Percentiles rank a stretch among this genome's conserved stretches.
Conservation (phyloP, 202 grass and related monocot genomes). For the Hordeum pubiflorum region DNA sequence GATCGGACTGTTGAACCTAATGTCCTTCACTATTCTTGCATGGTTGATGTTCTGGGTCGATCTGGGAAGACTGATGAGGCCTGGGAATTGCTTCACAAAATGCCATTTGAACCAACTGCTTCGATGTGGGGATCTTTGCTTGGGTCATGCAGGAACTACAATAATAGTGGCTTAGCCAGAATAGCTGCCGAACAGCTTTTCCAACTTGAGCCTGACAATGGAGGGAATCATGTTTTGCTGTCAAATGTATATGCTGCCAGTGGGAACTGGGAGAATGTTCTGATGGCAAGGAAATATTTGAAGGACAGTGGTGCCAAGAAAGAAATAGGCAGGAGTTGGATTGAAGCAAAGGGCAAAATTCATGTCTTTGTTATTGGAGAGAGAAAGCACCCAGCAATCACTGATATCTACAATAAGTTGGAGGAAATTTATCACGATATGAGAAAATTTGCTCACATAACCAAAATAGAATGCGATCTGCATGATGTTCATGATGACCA, state of each 20-base stretch:
- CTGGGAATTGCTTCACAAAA: conserved; percentile 45
- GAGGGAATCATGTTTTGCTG: conserved; percentile 53
- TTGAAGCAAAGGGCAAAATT: conserved; percentile 38
- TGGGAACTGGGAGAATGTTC: conserved; percentile 43
- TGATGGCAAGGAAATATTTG: conserved; percentile 39
- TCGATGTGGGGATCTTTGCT: conserved; percentile 65
- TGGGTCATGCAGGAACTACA: conserved; percentile 48
- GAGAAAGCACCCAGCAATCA: conserved; percentile 29
- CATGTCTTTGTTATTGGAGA: conserved; percentile 33
- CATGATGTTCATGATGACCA: conserved; percentile 28
- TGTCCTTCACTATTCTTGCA: conserved; percentile 61
- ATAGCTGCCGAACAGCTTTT: conserved; percentile 57
- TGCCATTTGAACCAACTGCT: conserved; percentile 50
- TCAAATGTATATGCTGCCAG: conserved; percentile 60
- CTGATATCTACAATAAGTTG: conserved; percentile 31
- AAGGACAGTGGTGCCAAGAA: conserved; percentile 55
- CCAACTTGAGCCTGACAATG: conserved; percentile 55
- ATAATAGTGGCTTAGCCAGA: conserved; percentile 37
- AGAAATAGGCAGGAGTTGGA: conserved; percentile 56
- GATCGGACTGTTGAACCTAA: conserved; percentile 44
- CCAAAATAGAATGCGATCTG: conserved; percentile 14
- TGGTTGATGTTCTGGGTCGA: conserved; percentile 60
- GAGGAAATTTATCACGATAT: conserved; percentile 32
- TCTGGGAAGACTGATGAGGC: conserved; percentile 50
- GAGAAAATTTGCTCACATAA: conserved; percentile 9